Evolutionary conservation across 1,139 yeast genomes (phyloP), one percentile per base, ranked within the genome.

Genomic region (Protomyces macrosporus): DNA sequence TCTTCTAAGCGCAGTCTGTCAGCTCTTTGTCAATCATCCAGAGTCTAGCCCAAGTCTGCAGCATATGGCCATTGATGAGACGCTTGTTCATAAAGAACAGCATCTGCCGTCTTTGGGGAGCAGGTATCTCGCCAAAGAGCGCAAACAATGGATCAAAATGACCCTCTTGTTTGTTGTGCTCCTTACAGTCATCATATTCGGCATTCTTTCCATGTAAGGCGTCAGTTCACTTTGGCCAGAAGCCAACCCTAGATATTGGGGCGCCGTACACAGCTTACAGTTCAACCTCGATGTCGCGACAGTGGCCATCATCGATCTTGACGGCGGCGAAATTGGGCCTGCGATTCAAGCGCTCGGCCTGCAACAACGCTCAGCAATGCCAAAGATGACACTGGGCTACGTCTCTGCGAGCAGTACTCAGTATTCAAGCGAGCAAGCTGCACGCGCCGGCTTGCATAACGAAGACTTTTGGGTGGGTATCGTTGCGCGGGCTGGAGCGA

Each of bases 241-340:
- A n/a, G 37, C 37, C n/a, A 6, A 32, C 52, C 45, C 45, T 7
- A 23, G 53, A 6, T 60, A 60, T 16, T 60, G 63, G 63, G 63
- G 63, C n/a, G 63, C 63, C 14, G 54, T 53, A 10, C 63, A 60
- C 55, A 39, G 52, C 34, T 39, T 60, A 37, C 63, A 53, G 30
- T 54, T 54, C 58, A 60, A 45, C 33, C 42, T 60, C 50, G 57
- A 56, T 14, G 63, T 36, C n/a, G 58, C 58, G 16, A 60, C 63
- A 4, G 58, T 60, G 39, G 58, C 58, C 12, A 45, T 60, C 45
- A 53, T 60, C 36, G 63, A 60, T 37, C 63, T 60, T 7, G 63
- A 60, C 32, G 40, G 50, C 10, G 53, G 50, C 39, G 58, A 60
- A 39, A 55, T 60, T 32, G 63, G 63, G 6, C 53, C 53, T 7